A percentile compares a stretch with the other conserved stretches of the same genome.
These are phyloP conservation scores for Myxozyma monticola DNA, from an alignment of 805 yeast genomes.

Conservation along the genomic window DNA sequence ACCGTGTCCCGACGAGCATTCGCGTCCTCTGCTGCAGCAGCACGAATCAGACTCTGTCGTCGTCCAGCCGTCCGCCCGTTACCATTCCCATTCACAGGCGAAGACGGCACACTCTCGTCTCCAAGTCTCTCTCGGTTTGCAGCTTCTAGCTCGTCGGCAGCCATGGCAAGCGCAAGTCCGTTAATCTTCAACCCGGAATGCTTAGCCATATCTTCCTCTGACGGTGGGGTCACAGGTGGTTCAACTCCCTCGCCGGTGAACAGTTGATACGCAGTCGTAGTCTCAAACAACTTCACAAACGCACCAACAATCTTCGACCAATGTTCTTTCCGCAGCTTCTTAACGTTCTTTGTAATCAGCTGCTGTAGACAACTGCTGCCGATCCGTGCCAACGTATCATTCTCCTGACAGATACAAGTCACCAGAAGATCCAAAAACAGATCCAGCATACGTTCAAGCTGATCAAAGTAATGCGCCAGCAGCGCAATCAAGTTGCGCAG, in stretches of 20 bases:
- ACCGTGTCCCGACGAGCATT: constrained; percentile 3
- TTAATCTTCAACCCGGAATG: constrained; percentile 21
- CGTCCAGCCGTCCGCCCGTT: not conserved
- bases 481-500: constrained; percentile 81
- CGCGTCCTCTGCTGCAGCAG: not conserved
- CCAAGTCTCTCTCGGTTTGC: constrained; percentile 25
- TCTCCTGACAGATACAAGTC: constrained; percentile 93
- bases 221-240: constrained; percentile 39
- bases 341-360: constrained; percentile 71
- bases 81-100: not conserved
- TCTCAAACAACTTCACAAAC: constrained; percentile 66
- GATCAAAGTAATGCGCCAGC: constrained; percentile 77
- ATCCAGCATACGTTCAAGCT: constrained; percentile 69
- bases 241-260: constrained; percentile 51
- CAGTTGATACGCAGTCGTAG: constrained; percentile 84
- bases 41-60: not conserved
- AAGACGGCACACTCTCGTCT: constrained; percentile 7
- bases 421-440: constrained; percentile 76
- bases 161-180: constrained; percentile 18
- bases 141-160: constrained; percentile 13
- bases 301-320: constrained; percentile 73
- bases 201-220: constrained; percentile 17
- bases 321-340: constrained; percentile 60
- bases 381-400: constrained; percentile 92
- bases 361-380: constrained; percentile 88